These are phyloP conservation scores for Venturia asperata DNA, from an alignment of 2,329 filamentous ascomycete species.

Conservation along the genomic window DNA sequence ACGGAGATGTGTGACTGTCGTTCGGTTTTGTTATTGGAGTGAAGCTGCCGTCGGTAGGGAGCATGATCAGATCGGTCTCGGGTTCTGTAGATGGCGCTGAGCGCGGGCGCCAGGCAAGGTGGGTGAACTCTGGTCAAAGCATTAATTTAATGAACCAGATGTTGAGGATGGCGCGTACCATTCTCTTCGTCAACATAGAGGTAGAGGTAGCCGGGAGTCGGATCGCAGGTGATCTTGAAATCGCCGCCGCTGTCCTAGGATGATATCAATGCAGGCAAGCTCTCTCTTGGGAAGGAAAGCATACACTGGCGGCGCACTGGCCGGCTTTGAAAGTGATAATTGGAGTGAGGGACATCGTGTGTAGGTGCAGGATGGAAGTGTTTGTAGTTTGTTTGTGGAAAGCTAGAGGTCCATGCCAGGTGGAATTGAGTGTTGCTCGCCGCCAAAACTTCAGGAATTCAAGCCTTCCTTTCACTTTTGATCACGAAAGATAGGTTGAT, in stretches of 20 bases:
- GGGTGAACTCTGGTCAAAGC: constrained; percentile 63
- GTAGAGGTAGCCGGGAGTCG: constrained; percentile 79
- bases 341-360: constrained; percentile 69
- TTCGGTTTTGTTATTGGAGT: constrained; percentile 58
- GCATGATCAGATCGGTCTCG: constrained; percentile 86
- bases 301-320: constrained; percentile 54
- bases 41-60: constrained; percentile 83
- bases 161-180: constrained; percentile 46
- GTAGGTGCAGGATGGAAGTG: not conserved
- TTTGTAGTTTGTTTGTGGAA: not conserved
- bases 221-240: constrained; percentile 64
- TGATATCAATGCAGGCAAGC: constrained; percentile 28
- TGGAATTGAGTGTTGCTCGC: not conserved
- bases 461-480: not conserved
- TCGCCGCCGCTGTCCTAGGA: constrained; percentile 41
- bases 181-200: constrained; percentile 73
- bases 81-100: constrained; percentile 61
- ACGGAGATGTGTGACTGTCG: constrained; percentile 53
- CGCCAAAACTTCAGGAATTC: not conserved
- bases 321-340: constrained; percentile 97
- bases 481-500: no score
- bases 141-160: constrained; percentile 19
- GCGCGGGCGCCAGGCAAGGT: constrained; percentile 95
- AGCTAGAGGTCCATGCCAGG: not conserved
- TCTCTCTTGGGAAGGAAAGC: not conserved